phyloP scores from a whole-genome alignment of 495 filamentous ascomycete genomes.

The Aspergillus indologenus region DNA sequence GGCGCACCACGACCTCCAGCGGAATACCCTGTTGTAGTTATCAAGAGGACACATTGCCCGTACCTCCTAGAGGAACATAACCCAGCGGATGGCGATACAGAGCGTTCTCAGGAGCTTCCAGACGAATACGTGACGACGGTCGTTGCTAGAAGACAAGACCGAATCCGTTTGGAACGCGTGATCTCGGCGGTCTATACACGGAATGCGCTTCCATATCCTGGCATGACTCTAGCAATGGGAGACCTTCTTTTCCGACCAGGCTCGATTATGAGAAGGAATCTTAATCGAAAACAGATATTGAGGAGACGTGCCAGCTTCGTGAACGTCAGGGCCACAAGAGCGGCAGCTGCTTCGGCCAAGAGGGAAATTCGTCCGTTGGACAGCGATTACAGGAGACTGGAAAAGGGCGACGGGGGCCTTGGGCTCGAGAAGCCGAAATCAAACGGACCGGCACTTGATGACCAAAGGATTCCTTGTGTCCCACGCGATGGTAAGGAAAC shows the following conservation, averaged over 20 bases:
- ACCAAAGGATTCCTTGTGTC: slow-evolving; percentile 4
- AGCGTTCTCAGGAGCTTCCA: slow-evolving; percentile 23
- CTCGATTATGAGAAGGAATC: slow-evolving; percentile 71
- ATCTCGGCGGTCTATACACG: slow-evolving; percentile 82
- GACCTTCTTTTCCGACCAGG: slow-evolving; percentile 59
- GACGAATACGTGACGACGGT: slow-evolving; percentile 12
- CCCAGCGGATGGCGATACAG: slow-evolving; percentile 29
- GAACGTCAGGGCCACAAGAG: slow-evolving; percentile 11
- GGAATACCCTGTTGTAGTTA: slow-evolving; percentile 67
- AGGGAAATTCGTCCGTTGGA: background rate
- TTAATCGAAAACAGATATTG: slow-evolving; percentile 51
- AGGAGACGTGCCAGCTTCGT: slow-evolving; percentile 34
- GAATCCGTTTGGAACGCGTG: slow-evolving; percentile 71
- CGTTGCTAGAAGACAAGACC: slow-evolving; percentile 65
- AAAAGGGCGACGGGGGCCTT: slow-evolving; percentile 17
- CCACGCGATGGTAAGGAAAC: slow-evolving; percentile 3
- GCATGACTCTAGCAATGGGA: slow-evolving; percentile 65
- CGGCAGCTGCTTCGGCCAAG: background rate
- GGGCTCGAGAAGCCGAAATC: background rate
- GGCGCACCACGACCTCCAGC: slow-evolving; percentile 60
- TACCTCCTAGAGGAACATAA: slow-evolving; percentile 47
- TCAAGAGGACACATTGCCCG: slow-evolving; percentile 79
- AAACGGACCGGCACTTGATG: background rate
- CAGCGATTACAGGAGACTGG: slow-evolving; percentile 13
- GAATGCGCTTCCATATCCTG: slow-evolving; percentile 80